A percentile compares a stretch with the other conserved stretches of the same genome.
These are phyloP conservation scores for Paratrypanosoma confusum DNA, from an alignment of 208 protist species.

Conservation along the genomic window DNA sequence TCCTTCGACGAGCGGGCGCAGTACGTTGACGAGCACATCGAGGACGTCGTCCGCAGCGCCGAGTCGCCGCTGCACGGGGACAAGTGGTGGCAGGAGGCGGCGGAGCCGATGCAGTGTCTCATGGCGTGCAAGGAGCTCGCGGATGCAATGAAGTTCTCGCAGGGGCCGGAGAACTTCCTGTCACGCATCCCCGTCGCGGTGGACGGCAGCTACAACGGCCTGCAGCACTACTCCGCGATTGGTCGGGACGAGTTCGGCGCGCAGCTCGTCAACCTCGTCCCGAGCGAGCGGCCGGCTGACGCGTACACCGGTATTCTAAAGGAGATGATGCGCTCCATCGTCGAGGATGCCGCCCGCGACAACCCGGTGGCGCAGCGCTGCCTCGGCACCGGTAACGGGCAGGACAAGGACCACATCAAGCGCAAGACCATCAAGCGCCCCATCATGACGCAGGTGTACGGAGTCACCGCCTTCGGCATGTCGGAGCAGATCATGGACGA, in stretches of 20 bases:
- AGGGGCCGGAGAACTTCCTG: conserved; percentile 75
- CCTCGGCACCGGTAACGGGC: conserved; percentile 65
- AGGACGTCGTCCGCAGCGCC: conserved; percentile 79
- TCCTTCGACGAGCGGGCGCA: conserved; percentile 91
- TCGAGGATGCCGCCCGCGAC: conserved; percentile 68
- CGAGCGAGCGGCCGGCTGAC: conserved; percentile 88
- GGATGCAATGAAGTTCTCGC: conserved; percentile 83
- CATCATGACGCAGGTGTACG: conserved; percentile 98
- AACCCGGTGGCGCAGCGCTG: conserved; percentile 76
- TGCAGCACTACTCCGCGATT: conserved; percentile 99
- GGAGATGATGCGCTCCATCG: conserved; percentile 85
- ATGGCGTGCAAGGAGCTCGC: conserved; percentile 92
- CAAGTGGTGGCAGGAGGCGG: conserved; percentile 91
- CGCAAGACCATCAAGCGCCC: conserved; percentile 98
- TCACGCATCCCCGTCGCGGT: conserved; percentile 94
- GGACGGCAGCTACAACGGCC: conserved; percentile 96
- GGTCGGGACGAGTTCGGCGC: conserved; percentile 94
- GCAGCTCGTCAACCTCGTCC: conserved; percentile 93
- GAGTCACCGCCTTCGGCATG: conserved; percentile 96
- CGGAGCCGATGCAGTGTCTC: conserved; percentile 93
- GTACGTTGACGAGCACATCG: conserved; percentile 90
- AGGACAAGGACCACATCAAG: conserved; percentile 87
- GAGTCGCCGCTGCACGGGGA: conserved; percentile 69
- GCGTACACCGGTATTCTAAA: conserved; percentile 95
- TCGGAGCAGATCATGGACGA: conserved; percentile 91